A percentile compares a stretch with the other conserved stretches of the same genome.
phyloP scores from a whole-genome alignment of 768 basidiomycete genomes.

The Tylopilus sp. region DNA sequence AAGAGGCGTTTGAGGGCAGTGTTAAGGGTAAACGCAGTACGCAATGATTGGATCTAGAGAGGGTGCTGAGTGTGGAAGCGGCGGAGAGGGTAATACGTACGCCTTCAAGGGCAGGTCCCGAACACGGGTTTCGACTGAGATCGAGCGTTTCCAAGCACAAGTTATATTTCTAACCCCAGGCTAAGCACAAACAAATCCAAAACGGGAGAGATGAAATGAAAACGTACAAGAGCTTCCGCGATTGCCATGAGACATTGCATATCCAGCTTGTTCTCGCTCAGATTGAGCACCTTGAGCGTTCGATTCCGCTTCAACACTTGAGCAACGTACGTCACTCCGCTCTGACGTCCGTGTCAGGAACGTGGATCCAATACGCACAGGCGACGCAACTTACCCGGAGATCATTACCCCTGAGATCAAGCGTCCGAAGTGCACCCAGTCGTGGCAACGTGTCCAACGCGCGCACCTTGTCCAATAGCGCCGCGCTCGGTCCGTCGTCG shows the following conservation, averaged over 20 bases:
- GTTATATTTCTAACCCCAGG: constrained; percentile 81
- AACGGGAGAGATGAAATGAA: neutral
- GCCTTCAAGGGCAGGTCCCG: constrained; percentile 86
- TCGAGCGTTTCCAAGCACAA: constrained; percentile 91
- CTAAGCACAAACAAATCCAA: neutral
- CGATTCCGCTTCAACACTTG: constrained; percentile 96
- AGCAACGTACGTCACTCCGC: constrained; percentile 84
- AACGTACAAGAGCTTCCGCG: constrained; percentile 83
- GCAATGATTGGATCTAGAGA: constrained; percentile 72
- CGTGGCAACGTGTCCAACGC: constrained; percentile 86
- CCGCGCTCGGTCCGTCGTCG: constrained; percentile 60
- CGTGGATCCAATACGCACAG: neutral
- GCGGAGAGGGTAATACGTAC: constrained; percentile 41
- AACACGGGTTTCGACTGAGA: constrained; percentile 89
- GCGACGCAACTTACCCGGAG: constrained; percentile 60
- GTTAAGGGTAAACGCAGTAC: constrained; percentile 92
- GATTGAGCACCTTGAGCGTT: constrained; percentile 89
- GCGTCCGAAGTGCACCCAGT: constrained; percentile 78
- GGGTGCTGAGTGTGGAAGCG: neutral
- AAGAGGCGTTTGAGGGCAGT: constrained; percentile 89
- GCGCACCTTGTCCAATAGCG: constrained; percentile 82
- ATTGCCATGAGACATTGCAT: constrained; percentile 72
- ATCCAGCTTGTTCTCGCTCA: constrained; percentile 94
- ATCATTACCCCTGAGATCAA: constrained; percentile 93
- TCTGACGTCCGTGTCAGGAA: constrained; percentile 31